Conservation (phyloP, 2,329 filamentous ascomycete genomes). For the Trichoderma aggressivum region DNA sequence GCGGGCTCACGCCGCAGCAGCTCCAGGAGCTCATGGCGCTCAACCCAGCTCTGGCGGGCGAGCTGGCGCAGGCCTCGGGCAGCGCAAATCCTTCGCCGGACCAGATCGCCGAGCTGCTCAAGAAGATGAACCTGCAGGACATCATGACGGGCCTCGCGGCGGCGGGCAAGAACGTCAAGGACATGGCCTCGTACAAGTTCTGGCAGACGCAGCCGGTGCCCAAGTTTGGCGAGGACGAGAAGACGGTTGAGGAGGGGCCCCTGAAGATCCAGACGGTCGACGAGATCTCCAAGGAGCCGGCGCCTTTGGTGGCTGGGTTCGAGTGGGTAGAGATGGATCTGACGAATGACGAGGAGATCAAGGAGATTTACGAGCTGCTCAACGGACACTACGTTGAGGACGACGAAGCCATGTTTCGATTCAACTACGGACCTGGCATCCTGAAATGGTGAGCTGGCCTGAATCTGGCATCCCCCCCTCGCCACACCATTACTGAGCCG, state of each 20-base stretch:
- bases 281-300: constrained; percentile 73
- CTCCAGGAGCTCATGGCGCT: constrained; percentile 65
- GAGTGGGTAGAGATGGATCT: constrained; percentile 94
- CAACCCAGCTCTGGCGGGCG: constrained; percentile 68
- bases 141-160: constrained; percentile 73
- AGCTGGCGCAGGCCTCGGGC: constrained; percentile 41
- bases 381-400: constrained; percentile 97
- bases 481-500: background rate
- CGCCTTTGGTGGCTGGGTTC: constrained; percentile 74
- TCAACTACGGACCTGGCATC: constrained; percentile 89
- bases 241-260: constrained; percentile 70
- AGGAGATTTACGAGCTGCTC: constrained; percentile 88
- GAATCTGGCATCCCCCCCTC: background rate
- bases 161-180: constrained; percentile 84
- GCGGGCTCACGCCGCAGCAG: constrained; percentile 54
- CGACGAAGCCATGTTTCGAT: constrained; percentile 93
- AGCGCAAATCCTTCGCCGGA: constrained; percentile 37
- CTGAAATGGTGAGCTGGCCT: constrained; percentile 68
- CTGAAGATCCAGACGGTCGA: constrained; percentile 78
- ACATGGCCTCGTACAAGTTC: constrained; percentile 97
- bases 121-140: constrained; percentile 64
- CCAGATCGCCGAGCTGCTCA: constrained; percentile 51
- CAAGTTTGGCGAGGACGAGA: constrained; percentile 63
- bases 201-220: constrained; percentile 97
- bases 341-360: constrained; percentile 70